phyloP scores from a whole-genome alignment of 148 eudicot genomes.

The Rhododendron mucronatum region DNA sequence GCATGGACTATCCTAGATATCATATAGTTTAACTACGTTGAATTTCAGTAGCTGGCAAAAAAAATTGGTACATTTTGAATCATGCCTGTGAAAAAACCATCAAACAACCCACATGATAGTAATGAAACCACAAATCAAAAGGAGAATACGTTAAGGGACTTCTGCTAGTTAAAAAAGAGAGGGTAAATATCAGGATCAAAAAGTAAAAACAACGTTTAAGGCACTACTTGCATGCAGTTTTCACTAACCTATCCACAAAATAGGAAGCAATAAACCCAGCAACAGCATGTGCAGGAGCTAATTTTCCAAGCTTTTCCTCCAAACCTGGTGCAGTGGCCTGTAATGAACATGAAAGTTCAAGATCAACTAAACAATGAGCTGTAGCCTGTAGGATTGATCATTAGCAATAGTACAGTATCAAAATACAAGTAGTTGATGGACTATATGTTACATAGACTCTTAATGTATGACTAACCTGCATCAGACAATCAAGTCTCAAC shows the following conservation, averaged over 20 bases:
- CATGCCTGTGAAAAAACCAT: neutral
- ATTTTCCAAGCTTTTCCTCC: constrained; percentile 75
- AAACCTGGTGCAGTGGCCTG: constrained; percentile 86
- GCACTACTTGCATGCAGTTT: neutral
- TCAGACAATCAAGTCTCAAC: neutral
- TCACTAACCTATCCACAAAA: constrained; percentile 69
- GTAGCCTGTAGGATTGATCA: constrained; percentile 2
- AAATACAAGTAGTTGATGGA: neutral
- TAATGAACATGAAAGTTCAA: constrained; percentile 5
- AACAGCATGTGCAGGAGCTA: constrained; percentile 86
- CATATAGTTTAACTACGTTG: neutral
- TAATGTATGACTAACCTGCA: neutral
- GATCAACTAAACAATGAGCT: neutral
- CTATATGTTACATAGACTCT: neutral
- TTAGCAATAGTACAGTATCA: neutral
- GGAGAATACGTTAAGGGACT: neutral
- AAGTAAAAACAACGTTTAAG: neutral
- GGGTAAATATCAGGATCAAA: neutral
- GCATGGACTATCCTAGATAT: neutral
- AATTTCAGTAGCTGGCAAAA: neutral
- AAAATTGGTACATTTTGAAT: neutral
- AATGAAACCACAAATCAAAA: neutral
- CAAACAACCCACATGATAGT: neutral
- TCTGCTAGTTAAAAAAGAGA: neutral
- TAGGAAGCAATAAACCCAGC: constrained; percentile 72